phyloP scores from a whole-genome alignment of 176 grass and related monocot species.

The Tillandsia fasciculata region DNA sequence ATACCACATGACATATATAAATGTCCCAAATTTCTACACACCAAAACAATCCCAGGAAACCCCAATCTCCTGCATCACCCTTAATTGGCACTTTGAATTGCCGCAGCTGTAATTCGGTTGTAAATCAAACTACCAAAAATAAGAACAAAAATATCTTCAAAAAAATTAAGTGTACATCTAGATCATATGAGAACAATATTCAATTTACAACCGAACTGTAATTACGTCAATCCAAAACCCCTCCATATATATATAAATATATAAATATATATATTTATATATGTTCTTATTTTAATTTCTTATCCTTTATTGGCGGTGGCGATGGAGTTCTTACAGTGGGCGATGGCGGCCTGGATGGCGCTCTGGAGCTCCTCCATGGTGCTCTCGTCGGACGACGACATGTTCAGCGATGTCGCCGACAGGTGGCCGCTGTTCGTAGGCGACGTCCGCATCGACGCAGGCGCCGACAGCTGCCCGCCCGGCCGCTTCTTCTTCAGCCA shows the following conservation, averaged over 20 bases:
- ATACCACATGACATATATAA: not conserved
- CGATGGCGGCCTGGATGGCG: constrained; percentile 91
- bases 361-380: constrained; percentile 94
- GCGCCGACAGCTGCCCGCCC: constrained; percentile 52
- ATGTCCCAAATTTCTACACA: not conserved
- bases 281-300: constrained; percentile 25
- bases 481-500: constrained; percentile 18
- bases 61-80: too few species aligned
- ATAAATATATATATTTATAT: not conserved
- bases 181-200: too few species aligned
- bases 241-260: too few species aligned
- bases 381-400: constrained; percentile 73
- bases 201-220: too few species aligned
- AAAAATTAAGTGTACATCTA: too few species aligned
- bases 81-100: too few species aligned
- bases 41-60: not conserved
- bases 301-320: constrained; percentile 21
- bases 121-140: too few species aligned
- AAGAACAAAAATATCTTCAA: too few species aligned
- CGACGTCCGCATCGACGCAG: constrained; percentile 66
- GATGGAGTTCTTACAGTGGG: constrained; percentile 94
- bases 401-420: constrained; percentile 52
- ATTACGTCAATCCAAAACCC: too few species aligned
- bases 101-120: too few species aligned
- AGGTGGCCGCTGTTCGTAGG: constrained; percentile 84